Percentiles rank a stretch among this genome's conserved stretches.
These are phyloP conservation scores for Starmerella sp. DNA, from an alignment of 805 yeast genomes.

Conservation along the genomic window DNA sequence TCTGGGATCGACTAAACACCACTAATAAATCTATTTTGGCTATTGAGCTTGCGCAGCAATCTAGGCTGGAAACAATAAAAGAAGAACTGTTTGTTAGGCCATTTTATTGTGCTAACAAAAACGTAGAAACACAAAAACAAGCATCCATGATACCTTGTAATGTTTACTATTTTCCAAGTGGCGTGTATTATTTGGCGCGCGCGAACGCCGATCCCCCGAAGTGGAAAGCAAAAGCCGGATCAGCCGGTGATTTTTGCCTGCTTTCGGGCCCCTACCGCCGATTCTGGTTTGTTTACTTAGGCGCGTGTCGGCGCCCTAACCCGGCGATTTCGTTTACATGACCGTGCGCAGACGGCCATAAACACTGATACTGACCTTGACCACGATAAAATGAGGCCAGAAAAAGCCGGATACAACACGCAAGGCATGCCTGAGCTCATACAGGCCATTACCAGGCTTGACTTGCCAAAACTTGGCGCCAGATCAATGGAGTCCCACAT, in stretches of 20 bases:
- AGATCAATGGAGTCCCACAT: not conserved
- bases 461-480: conserved; percentile 1
- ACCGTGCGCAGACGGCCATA: not conserved
- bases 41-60: too few relatives aligned
- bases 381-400: not conserved
- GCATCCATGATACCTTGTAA: too few relatives aligned
- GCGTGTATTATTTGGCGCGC: too few relatives aligned
- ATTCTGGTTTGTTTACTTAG: conserved; percentile 2
- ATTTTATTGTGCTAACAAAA: too few relatives aligned
- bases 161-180: too few relatives aligned
- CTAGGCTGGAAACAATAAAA: too few relatives aligned
- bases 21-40: too few relatives aligned
- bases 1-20: too few relatives aligned
- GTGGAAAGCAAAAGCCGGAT: not conserved
- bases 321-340: not conserved
- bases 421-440: not conserved
- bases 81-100: too few relatives aligned
- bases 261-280: not conserved
- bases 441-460: conserved; percentile 1
- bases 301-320: conserved; percentile 1
- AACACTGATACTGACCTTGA: not conserved
- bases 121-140: too few relatives aligned
- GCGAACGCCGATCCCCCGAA: too few relatives aligned
- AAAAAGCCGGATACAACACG: not conserved
- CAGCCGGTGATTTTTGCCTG: not conserved